Evolutionary conservation across 2,329 filamentous ascomycete species (phyloP).

Genomic region (Trichophyton schoenleinii): DNA sequence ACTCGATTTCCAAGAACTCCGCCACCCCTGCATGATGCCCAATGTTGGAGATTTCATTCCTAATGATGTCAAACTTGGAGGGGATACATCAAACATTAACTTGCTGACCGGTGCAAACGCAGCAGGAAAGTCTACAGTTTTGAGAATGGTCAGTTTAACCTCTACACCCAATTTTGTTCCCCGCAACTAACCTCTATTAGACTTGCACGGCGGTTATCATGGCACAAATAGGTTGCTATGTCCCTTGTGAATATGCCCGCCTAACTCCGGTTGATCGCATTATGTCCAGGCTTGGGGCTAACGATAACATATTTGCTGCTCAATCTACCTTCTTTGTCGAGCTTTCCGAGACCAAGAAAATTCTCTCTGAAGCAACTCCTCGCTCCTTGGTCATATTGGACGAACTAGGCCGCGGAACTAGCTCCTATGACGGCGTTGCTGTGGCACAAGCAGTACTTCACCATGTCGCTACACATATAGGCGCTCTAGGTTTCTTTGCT

Average conservation of each 20-base stretch:
- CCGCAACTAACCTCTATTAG: slow-evolving; percentile 29
- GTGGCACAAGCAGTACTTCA: slow-evolving; percentile 96
- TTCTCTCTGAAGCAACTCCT: slow-evolving; percentile 82
- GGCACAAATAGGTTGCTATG: slow-evolving; percentile 88
- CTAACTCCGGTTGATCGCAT: slow-evolving; percentile 91
- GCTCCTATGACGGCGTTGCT: slow-evolving; percentile 89
- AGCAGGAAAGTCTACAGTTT: slow-evolving; percentile 89
- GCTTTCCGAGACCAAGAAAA: slow-evolving; percentile 94
- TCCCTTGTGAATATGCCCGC: slow-evolving; percentile 68
- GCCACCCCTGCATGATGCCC: slow-evolving; percentile 88
- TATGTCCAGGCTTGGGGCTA: slow-evolving; percentile 94
- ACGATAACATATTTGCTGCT: slow-evolving; percentile 97
- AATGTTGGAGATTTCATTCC: slow-evolving; percentile 91
- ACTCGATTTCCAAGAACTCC: slow-evolving; percentile 81
- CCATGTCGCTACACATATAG: slow-evolving; percentile 83
- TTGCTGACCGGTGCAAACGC: slow-evolving; percentile 92
- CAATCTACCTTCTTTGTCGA: slow-evolving; percentile 99
- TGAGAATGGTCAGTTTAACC: slow-evolving; percentile 62
- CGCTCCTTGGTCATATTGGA: slow-evolving; percentile 93
- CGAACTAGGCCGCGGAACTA: slow-evolving; percentile 87
- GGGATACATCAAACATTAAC: slow-evolving; percentile 68
- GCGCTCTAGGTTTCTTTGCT: slow-evolving; percentile 90
- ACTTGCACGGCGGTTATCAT: slow-evolving; percentile 94
- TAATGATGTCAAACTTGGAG: slow-evolving; percentile 81
- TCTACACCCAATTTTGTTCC: background rate